Base-by-base conservation (phyloP, 2,329 filamentous ascomycete genomes). In the Scytalidium sp. region DNA sequence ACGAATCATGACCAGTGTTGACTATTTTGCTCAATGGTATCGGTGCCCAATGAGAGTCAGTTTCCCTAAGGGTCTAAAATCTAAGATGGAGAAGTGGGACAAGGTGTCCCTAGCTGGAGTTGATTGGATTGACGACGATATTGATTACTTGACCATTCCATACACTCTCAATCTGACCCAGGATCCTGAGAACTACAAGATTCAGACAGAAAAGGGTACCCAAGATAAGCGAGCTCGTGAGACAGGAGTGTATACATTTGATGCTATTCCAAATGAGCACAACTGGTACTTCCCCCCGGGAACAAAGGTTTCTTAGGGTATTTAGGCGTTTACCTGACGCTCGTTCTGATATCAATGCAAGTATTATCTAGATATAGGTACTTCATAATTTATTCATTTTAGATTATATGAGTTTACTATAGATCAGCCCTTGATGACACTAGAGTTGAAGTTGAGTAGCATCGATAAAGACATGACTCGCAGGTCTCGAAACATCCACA, bases 1-100 rank as follows among this genome's bases (percentile, higher is more conserved):
- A 3, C 64, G 78, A n/a, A 70, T 81, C 11, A 82, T 82, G 79
- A 29, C 25, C 25, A 29, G 25, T 29, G 25, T 29, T 29, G 25
- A 29, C 25, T 29, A 29, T 29, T 29, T 29, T 29, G 25, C 25
- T 8, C 25, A 29, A 29, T 29, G 25, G 25, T 29, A 29, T 29
- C 25, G 25, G 25, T 29, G 25, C 25, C 25, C 25, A 29, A 29
- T 29, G 25, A 29, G 25, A 29, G 25, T 29, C 13, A 13, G 25
- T 29, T 29, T 29, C 25, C 25, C 25, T 8, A 29, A 13, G 25
- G 13, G 25, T 29, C 13, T 29, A 29, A 29, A 29, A 29, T 7
- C 25, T 29, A 29, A 29, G 13, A 29, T 29, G 25, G 25, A 29
- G 25, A 29, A 29, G 25, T 29, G 25, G 25, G 25, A 29, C 7